A percentile compares a stretch with the other conserved stretches of the same genome.
These are phyloP conservation scores for Russula emetica DNA, from an alignment of 768 basidiomycete species.

Conservation along the genomic window DNA sequence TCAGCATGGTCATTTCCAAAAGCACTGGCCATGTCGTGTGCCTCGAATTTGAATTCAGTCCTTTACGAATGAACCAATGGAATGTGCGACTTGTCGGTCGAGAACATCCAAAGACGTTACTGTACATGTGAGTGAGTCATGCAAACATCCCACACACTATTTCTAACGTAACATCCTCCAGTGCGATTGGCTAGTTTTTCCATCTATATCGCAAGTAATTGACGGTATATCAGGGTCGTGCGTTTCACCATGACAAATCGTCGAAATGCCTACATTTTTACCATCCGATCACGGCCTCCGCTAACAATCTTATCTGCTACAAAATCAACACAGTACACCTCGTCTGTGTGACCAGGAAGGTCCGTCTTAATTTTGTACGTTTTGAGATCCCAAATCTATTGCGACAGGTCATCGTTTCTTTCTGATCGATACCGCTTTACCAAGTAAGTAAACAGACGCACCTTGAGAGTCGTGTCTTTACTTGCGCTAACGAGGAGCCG, in stretches of 20 bases:
- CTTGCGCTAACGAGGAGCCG: conserved; percentile 89
- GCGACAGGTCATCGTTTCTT: conserved; percentile 1
- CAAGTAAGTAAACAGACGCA: conserved; percentile 35
- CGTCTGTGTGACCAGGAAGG: conserved; percentile 93
- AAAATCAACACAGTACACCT: conserved; percentile 98
- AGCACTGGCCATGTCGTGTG: not conserved
- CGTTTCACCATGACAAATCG: not conserved
- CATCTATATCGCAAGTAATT: not conserved
- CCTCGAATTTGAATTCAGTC: not conserved
- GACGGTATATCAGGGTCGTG: not conserved
- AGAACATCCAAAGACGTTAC: not conserved
- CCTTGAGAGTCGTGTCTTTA: conserved; percentile 95
- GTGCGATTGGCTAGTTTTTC: conserved; percentile 26
- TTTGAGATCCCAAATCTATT: conserved; percentile 91
- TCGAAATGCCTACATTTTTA: conserved; percentile 75
- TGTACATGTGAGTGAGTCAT: not conserved
- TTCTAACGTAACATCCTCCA: not conserved
- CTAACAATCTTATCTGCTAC: conserved; percentile 99
- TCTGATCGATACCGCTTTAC: not conserved
- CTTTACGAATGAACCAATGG: conserved; percentile 5
- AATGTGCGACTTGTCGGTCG: not conserved
- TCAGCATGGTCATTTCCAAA: conserved; percentile 2
- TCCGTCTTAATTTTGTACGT: conserved; percentile 94
- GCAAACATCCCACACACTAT: not conserved
- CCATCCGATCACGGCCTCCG: conserved; percentile 85